These are phyloP conservation scores for Candida jianshihensis DNA, from an alignment of 805 yeast species.

Conservation along the genomic window DNA sequence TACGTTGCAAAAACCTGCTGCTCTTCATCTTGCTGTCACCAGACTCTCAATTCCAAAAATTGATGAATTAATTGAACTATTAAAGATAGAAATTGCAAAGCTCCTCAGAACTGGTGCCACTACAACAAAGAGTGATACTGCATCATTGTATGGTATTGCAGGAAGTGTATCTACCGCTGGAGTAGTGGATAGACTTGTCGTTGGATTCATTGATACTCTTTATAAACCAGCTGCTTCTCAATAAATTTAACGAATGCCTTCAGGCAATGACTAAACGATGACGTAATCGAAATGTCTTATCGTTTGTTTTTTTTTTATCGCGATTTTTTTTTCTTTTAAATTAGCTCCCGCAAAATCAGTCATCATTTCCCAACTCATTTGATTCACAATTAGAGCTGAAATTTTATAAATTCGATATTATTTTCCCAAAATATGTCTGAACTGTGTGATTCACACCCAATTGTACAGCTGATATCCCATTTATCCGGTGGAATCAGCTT, in stretches of 20 bases:
- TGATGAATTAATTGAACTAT: constrained; percentile 48
- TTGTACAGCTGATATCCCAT: constrained; percentile 21
- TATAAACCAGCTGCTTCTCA: constrained; percentile 41
- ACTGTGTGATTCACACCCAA: constrained; percentile 9
- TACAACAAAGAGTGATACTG: constrained; percentile 50
- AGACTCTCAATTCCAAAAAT: constrained; percentile 55
- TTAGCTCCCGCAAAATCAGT: no score
- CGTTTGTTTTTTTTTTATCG: no score
- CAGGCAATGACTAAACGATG: no score
- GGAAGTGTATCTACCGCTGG: constrained; percentile 83
- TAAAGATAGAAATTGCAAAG: constrained; percentile 25
- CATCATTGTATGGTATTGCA: constrained; percentile 92
- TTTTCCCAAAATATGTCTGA: constrained; percentile 1
- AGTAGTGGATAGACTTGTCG: constrained; percentile 73
- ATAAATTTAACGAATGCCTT: no score
- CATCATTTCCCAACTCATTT: no score
- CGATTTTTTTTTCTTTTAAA: no score
- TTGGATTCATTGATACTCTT: constrained; percentile 73
- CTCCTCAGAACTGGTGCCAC: constrained; percentile 16
- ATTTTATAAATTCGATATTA: no score
- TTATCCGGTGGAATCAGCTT: constrained; percentile 39
- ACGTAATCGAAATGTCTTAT: no score
- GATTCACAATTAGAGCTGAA: no score
- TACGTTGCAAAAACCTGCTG: constrained; percentile 83
- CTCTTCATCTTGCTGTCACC: constrained; percentile 87